Percentiles rank a stretch among this genome's conserved stretches.
Conservation (phyloP, 129 eudicot genomes). For the Tanacetum coccineum region DNA sequence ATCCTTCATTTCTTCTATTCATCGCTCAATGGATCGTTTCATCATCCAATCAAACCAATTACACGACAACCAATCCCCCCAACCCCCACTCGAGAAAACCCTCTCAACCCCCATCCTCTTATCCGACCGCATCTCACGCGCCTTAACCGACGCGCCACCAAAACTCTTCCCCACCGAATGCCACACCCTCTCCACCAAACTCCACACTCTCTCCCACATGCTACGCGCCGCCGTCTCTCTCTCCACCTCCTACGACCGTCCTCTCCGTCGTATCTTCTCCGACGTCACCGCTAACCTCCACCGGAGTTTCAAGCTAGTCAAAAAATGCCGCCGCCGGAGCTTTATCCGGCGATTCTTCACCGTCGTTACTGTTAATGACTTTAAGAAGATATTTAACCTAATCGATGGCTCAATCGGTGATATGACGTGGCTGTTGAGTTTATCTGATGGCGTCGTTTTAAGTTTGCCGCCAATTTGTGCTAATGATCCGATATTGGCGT, state of each 20-base stretch:
- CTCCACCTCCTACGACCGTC: conserved; percentile 26
- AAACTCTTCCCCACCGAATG: too few species aligned
- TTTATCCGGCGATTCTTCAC: conserved; percentile 22
- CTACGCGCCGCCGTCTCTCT: conserved; percentile 28
- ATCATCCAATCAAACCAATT: too few species aligned
- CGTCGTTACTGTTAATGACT: conserved; percentile 19
- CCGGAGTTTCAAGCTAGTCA: conserved; percentile 18
- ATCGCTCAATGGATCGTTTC: too few species aligned
- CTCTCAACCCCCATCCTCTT: too few species aligned
- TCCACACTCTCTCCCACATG: conserved; percentile 15
- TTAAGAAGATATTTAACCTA: conserved; percentile 20
- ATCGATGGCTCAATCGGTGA: conserved; percentile 48
- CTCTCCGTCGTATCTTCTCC: conserved; percentile 24
- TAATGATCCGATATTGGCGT: conserved; percentile 33
- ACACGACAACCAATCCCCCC: too few species aligned
- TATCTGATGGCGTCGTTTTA: conserved; percentile 16
- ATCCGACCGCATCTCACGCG: too few species aligned
- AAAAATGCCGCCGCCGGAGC: conserved; percentile 30
- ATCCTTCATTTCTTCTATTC: too few species aligned
- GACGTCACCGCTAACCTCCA: conserved; percentile 16
- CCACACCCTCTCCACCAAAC: too few species aligned
- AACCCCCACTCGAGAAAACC: too few species aligned
- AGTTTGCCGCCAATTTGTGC: conserved; percentile 30
- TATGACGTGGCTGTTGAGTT: conserved; percentile 43
- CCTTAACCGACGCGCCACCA: too few species aligned